Base-by-base conservation (phyloP, 2,329 filamentous ascomycete genomes). In the Colletotrichum lindemuthianum region DNA sequence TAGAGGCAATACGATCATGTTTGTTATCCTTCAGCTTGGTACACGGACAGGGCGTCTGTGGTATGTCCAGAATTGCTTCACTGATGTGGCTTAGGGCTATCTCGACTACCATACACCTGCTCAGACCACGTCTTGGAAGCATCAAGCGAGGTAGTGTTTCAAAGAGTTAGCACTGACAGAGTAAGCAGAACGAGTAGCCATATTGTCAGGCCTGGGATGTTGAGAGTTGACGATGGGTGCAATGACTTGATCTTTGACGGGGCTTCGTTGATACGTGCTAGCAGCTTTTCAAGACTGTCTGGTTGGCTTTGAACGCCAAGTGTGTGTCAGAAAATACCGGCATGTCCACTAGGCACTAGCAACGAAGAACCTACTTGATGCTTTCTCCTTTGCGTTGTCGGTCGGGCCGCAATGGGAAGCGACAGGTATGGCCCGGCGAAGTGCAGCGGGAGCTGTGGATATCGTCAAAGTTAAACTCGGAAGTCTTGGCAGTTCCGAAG, bases 271-370 rank as follows among this genome's bases (percentile, higher is more conserved):
- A 71, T 70, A 3, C 69, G 70, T 12, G 68, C 67, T 6, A 73
- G 65, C 34, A 74, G 69, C 50, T 72, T 72, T 50, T 72, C 71
- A 8, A 72, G 68, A 10, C 70, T 72, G 55, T 68, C 69, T 34
- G 69, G 67, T 43, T 68, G 70, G 34, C 37, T 58, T 3, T 24
- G 4, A 24, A 4, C 4, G 24, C 24, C 5, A 4, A 24, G 5
- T n/a, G n/a, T n/a, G 24, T 1, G 24, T 24, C 24, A 24, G 24
- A 59, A n/a, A n/a, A n/a, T n/a, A n/a, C n/a, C n/a, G n/a, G n/a
- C n/a, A n/a, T n/a, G n/a, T n/a, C n/a, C n/a, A n/a, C n/a, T n/a
- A n/a, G n/a, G n/a, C n/a, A n/a, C n/a, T n/a, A n/a, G n/a, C n/a
- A n/a, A n/a, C n/a, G n/a, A n/a, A n/a, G n/a, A n/a, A n/a, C n/a